Evolutionary conservation across 768 basidiomycete species (phyloP).

Genomic region (Kwoniella bestiolae): DNA sequence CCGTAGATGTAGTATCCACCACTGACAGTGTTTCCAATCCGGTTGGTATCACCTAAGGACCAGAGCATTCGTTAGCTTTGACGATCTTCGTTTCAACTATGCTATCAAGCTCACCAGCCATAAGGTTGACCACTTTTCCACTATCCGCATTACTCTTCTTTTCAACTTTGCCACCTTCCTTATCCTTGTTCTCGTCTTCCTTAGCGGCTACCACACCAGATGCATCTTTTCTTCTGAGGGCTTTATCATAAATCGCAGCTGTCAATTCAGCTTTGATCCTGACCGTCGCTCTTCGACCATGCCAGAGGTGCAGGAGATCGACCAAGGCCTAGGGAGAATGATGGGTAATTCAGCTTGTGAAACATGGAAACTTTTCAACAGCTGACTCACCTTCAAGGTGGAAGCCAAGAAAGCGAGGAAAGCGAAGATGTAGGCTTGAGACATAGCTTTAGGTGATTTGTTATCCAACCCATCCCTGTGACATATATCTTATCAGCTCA

Average conservation of each 20-base stretch:
- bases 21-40: slow-evolving; percentile 42
- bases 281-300: slow-evolving; percentile 73
- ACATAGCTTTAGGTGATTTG: slow-evolving; percentile 63
- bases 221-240: slow-evolving; percentile 79
- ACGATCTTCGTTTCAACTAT: neutral
- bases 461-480: slow-evolving; percentile 46
- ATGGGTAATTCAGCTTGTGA: slow-evolving; percentile 1
- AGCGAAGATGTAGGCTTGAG: slow-evolving; percentile 76
- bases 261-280: slow-evolving; percentile 75
- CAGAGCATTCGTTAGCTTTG: neutral
- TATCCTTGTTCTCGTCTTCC: slow-evolving; percentile 40
- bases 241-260: slow-evolving; percentile 75
- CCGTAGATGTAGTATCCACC: slow-evolving; percentile 40
- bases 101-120: slow-evolving; percentile 62
- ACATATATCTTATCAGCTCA: neutral
- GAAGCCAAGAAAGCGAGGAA: slow-evolving; percentile 72
- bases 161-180: slow-evolving; percentile 51
- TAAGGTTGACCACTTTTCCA: slow-evolving; percentile 87
- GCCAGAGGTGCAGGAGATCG: slow-evolving; percentile 62
- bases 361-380: neutral
- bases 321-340: slow-evolving; percentile 26
- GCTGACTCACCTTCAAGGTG: slow-evolving; percentile 61
- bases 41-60: slow-evolving; percentile 42
- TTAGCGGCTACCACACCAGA: slow-evolving; percentile 67
- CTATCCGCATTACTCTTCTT: slow-evolving; percentile 70